Evolutionary conservation across 2,329 filamentous ascomycete genomes (phyloP).

Genomic region (Cordyceps pruinosa): DNA sequence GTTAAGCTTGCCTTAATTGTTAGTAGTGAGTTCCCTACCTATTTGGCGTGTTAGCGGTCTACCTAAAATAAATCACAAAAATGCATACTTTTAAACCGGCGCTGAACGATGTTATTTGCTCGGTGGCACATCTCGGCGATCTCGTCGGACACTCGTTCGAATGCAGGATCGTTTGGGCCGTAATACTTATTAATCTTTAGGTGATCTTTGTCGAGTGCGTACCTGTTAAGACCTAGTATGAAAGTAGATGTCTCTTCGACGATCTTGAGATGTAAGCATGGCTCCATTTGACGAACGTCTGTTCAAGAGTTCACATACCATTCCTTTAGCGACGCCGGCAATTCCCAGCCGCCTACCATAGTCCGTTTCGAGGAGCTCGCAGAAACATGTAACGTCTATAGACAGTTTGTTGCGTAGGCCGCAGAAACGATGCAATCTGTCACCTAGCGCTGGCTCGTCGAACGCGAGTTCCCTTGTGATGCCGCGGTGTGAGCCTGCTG

Average conservation of each 20-base stretch:
- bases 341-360: not conserved
- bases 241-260: slow-evolving; percentile 11
- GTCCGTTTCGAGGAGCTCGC: not conserved
- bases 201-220: slow-evolving; percentile 10
- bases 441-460: slow-evolving; percentile 13
- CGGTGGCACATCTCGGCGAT: slow-evolving; percentile 11
- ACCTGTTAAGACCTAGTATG: slow-evolving; percentile 9
- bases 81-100: not conserved
- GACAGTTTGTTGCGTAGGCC: not conserved
- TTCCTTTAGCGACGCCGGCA: not conserved
- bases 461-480: slow-evolving; percentile 14
- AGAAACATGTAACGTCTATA: not conserved
- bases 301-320: not conserved
- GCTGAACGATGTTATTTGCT: not conserved
- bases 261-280: slow-evolving; percentile 3
- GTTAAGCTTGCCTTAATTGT: too few species aligned
- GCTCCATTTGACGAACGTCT: not conserved
- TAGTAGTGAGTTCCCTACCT: too few species aligned
- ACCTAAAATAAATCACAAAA: too few species aligned
- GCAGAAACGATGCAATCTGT: slow-evolving; percentile 17
- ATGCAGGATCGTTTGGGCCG: slow-evolving; percentile 8
- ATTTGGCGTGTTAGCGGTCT: too few species aligned
- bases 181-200: slow-evolving; percentile 13
- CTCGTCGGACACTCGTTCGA: slow-evolving; percentile 3
- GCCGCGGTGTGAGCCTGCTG: slow-evolving; percentile 15